A percentile compares a stretch with the other conserved stretches of the same genome.
Evolutionary conservation across 2,329 filamentous ascomycete genomes (phyloP).

Genomic region (Fusarium pseudoanthophilum): DNA sequence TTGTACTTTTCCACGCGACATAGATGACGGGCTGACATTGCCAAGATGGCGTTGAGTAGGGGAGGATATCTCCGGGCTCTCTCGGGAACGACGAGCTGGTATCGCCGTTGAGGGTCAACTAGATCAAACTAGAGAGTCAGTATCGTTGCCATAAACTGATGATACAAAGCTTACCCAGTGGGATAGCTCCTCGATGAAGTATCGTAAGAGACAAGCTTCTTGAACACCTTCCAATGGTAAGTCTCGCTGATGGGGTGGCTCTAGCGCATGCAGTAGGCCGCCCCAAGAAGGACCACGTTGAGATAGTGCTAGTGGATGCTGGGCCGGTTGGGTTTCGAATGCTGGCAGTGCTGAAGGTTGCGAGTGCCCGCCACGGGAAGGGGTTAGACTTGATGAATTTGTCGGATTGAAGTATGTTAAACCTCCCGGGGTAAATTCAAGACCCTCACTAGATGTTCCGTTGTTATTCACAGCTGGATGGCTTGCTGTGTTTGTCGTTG

Average conservation of each 20-base stretch:
- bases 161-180: constrained; percentile 25
- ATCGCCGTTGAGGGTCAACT: constrained; percentile 15
- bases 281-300: neutral
- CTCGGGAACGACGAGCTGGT: constrained; percentile 30
- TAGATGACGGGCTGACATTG: constrained; percentile 27
- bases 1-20: constrained; percentile 20
- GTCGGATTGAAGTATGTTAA: no score
- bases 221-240: constrained; percentile 3
- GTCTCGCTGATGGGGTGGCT: neutral
- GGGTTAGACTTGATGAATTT: no score
- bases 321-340: no score
- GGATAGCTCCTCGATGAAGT: constrained; percentile 30
- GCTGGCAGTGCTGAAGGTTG: no score
- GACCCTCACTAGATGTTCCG: no score
- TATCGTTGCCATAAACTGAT: no score
- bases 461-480: accelerated
- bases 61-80: constrained; percentile 31
- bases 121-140: constrained; percentile 23
- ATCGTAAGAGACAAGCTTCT: constrained; percentile 35
- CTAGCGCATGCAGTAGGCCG: neutral
- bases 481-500: no score
- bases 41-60: constrained; percentile 26
- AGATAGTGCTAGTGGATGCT: no score
- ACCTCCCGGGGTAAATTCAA: no score
- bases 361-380: no score